Conservation (phyloP, 1,139 yeast genomes). For the Yarrowia galli region DNA sequence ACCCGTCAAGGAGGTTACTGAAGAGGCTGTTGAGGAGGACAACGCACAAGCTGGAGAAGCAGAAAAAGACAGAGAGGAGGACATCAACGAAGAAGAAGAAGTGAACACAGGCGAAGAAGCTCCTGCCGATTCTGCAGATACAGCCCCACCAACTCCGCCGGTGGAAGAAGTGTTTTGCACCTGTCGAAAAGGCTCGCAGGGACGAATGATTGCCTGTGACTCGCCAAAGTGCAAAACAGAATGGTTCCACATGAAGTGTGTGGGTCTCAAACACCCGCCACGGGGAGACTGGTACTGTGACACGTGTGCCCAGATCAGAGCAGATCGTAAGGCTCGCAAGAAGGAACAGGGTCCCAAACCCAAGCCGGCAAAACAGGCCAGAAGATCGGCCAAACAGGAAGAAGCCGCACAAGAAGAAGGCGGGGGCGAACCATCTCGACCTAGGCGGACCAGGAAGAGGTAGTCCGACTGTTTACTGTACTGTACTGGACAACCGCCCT, state of each 20-base stretch:
- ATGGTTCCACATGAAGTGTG: constrained; percentile 82
- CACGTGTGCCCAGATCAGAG: constrained; percentile 42
- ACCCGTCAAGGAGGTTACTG: background rate
- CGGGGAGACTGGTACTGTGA: constrained; percentile 53
- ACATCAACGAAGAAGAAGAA: background rate
- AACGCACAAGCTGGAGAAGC: too few species aligned
- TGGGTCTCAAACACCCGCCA: constrained; percentile 61
- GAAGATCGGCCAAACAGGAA: background rate
- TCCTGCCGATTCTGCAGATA: too few species aligned
- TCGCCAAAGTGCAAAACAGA: constrained; percentile 76
- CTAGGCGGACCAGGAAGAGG: constrained; percentile 9
- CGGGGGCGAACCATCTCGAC: background rate
- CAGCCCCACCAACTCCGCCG: constrained; percentile 4
- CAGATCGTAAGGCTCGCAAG: constrained; percentile 5
- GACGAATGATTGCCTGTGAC: constrained; percentile 92
- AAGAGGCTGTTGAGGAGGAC: constrained; percentile 1
- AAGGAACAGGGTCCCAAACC: background rate
- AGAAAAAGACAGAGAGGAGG: background rate
- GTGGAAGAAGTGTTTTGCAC: constrained; percentile 60
- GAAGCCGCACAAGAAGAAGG: too few species aligned
- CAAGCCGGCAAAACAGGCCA: background rate
- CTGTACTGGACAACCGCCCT: too few species aligned
- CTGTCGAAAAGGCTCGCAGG: constrained; percentile 81
- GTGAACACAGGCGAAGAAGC: too few species aligned
- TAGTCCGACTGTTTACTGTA: too few species aligned